These are phyloP conservation scores for Taphrina wiesneri DNA, from an alignment of 1,139 yeast species.

Conservation along the genomic window DNA sequence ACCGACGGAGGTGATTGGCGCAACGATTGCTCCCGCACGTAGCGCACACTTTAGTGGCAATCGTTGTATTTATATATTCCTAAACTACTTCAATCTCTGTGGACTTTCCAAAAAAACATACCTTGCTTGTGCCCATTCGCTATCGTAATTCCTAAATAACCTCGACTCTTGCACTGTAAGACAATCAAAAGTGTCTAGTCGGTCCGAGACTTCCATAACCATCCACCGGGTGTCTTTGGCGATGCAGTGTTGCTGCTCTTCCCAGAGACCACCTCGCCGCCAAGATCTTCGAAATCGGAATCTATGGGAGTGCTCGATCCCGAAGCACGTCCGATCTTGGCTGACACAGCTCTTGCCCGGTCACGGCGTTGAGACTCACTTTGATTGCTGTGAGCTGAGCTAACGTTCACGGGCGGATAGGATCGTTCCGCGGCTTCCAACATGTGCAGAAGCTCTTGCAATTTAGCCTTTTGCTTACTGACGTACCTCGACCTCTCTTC, in stretches of 20 bases:
- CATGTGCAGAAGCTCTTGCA: conserved; percentile 17
- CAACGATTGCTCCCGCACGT: neutral
- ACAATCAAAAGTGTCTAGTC: neutral
- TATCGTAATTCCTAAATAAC: neutral
- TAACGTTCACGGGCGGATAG: neutral
- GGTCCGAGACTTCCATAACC: conserved; percentile 21
- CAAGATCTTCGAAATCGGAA: conserved; percentile 28
- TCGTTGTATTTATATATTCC: neutral
- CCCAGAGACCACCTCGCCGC: conserved; percentile 1
- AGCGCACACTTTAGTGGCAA: too few species aligned
- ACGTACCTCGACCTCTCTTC: conserved; percentile 25
- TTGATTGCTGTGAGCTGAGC: neutral
- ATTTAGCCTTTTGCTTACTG: conserved; percentile 13
- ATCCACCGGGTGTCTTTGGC: neutral
- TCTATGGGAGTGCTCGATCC: conserved; percentile 10
- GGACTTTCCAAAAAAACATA: neutral
- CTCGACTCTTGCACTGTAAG: neutral
- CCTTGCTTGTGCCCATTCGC: neutral
- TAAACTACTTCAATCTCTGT: neutral
- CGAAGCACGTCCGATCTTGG: neutral
- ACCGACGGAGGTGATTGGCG: neutral
- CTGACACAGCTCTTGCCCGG: neutral
- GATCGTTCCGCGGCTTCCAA: conserved; percentile 21
- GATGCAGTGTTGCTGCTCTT: neutral
- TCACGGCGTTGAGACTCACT: neutral